Conservation (phyloP, 768 basidiomycete species). For the Russula sp. region DNA sequence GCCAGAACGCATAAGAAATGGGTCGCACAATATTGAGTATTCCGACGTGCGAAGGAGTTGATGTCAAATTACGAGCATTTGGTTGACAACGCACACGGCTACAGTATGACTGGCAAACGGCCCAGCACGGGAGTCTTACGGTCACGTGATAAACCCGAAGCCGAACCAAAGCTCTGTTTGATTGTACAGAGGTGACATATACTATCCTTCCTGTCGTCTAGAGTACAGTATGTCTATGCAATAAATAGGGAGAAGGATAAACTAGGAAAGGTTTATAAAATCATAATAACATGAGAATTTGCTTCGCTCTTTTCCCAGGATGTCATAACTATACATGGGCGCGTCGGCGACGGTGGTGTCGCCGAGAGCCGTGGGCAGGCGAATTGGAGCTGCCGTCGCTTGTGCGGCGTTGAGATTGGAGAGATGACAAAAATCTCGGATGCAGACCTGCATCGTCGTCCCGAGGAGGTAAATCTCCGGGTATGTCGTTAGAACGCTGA, state of each 20-base stretch:
- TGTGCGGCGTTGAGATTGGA: conserved; percentile 7
- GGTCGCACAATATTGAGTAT: neutral
- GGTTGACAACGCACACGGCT: neutral
- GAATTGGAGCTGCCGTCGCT: neutral
- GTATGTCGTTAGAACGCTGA: neutral
- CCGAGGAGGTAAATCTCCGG: neutral
- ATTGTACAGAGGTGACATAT: no score
- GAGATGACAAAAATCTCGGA: neutral
- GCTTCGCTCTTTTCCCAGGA: neutral
- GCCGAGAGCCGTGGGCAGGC: neutral
- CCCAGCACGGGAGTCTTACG: no score
- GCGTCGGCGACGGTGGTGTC: conserved; percentile 18
- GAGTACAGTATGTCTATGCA: neutral
- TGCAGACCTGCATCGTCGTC: neutral
- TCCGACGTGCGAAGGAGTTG: neutral
- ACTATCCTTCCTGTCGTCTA: no score
- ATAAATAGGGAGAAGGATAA: neutral
- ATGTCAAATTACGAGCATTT: neutral
- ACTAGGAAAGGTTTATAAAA: neutral
- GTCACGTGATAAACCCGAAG: no score
- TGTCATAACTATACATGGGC: conserved; percentile 15
- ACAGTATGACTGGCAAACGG: no score
- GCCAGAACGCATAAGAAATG: neutral
- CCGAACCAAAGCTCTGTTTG: neutral
- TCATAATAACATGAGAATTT: neutral